These are phyloP conservation scores for Plenodomus tracheiphilus DNA, from an alignment of 2,329 filamentous ascomycete species.

Conservation along the genomic window DNA sequence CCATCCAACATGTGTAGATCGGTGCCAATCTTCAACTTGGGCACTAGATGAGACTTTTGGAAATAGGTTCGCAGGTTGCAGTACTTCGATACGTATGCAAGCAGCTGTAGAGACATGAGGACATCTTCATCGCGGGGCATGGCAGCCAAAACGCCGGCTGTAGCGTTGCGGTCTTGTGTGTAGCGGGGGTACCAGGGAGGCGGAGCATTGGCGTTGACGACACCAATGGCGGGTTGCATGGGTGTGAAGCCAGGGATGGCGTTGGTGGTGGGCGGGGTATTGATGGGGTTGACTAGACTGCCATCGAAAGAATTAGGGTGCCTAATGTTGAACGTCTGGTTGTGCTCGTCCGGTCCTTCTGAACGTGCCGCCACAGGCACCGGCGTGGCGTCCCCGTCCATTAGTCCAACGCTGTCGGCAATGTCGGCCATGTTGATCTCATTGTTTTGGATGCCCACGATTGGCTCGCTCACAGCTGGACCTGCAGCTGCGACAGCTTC, in stretches of 20 bases:
- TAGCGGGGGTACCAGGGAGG: conserved; percentile 79
- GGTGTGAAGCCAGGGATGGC: conserved; percentile 71
- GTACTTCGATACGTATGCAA: conserved; percentile 98
- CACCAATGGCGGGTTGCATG: conserved; percentile 66
- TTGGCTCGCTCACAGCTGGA: conserved; percentile 68
- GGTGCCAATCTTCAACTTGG: conserved; percentile 84
- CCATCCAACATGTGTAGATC: conserved; percentile 81
- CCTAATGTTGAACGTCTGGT: conserved; percentile 89
- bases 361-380: conserved; percentile 78
- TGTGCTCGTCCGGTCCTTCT: conserved; percentile 73
- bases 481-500: conserved; percentile 76
- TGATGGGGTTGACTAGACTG: conserved; percentile 74
- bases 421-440: conserved; percentile 87
- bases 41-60: conserved; percentile 90
- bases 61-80: conserved; percentile 96
- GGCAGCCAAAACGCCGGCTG: conserved; percentile 74
- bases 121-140: conserved; percentile 98
- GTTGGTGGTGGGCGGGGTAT: conserved; percentile 63
- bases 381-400: conserved; percentile 69
- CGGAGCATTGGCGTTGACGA: conserved; percentile 75
- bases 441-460: conserved; percentile 76
- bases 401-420: conserved; percentile 77
- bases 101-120: conserved; percentile 92
- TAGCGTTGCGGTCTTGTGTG: conserved; percentile 70
- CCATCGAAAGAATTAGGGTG: conserved; percentile 83